phyloP scores from a whole-genome alignment of 2,329 filamentous ascomycete species.

The Nigrospora sphaerica region DNA sequence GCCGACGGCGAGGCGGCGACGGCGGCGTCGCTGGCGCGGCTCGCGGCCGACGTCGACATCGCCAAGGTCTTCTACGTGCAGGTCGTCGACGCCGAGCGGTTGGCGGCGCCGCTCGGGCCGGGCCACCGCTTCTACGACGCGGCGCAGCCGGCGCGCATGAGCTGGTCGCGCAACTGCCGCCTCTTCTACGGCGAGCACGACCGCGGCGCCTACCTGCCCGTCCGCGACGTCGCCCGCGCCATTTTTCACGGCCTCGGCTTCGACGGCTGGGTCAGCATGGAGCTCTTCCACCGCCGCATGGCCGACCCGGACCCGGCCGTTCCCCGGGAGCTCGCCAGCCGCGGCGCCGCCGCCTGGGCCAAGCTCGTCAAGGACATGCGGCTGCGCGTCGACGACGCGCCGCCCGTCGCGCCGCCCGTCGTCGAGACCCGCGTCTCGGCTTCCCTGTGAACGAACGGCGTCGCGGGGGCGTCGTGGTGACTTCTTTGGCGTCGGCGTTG shows the following conservation, averaged over 20 bases:
- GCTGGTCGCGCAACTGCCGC: slow-evolving; percentile 70
- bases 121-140: slow-evolving; percentile 52
- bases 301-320: slow-evolving; percentile 40
- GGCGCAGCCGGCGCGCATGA: slow-evolving; percentile 60
- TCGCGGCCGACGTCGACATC: slow-evolving; percentile 50
- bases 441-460: background rate
- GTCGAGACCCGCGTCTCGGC: background rate
- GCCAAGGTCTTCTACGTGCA: slow-evolving; percentile 70
- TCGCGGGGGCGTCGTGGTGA: too few relatives aligned
- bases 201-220: slow-evolving; percentile 60
- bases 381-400: slow-evolving; percentile 2
- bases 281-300: slow-evolving; percentile 60
- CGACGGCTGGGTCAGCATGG: slow-evolving; percentile 63
- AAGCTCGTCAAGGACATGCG: slow-evolving; percentile 22
- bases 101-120: slow-evolving; percentile 47
- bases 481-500: too few relatives aligned
- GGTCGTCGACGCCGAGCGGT: slow-evolving; percentile 64
- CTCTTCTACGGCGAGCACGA: slow-evolving; percentile 61
- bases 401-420: background rate
- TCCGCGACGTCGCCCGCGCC: slow-evolving; percentile 50
- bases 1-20: slow-evolving; percentile 49
- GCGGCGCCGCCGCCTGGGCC: slow-evolving; percentile 20
- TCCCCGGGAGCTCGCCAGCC: slow-evolving; percentile 36
- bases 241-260: slow-evolving; percentile 60
- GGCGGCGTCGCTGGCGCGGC: slow-evolving; percentile 42